Percentiles rank a stretch among this genome's conserved stretches.
These are phyloP conservation scores for Pythium rishiriense DNA, from an alignment of 352 stramenopile species.

Conservation along the genomic window DNA sequence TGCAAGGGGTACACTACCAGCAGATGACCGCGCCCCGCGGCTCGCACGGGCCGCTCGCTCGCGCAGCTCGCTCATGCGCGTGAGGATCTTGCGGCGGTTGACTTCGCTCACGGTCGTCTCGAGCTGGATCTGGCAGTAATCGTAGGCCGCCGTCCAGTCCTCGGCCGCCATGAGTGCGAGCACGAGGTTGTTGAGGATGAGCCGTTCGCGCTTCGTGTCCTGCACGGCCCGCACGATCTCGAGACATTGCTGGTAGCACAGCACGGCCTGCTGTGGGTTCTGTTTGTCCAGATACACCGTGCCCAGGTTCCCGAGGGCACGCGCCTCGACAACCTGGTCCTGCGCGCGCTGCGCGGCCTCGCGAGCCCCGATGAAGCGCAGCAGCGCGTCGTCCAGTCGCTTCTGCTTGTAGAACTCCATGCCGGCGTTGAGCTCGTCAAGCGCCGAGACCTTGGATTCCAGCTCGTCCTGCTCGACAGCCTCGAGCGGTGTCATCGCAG, in stretches of 20 bases:
- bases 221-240: constrained; percentile 71
- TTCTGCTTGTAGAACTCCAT: constrained; percentile 82
- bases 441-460: constrained; percentile 35
- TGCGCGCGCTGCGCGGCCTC: constrained; percentile 45
- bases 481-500: neutral
- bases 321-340: constrained; percentile 68
- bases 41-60: constrained; percentile 40
- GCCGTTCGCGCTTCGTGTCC: constrained; percentile 76
- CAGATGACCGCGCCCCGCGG: neutral
- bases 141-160: constrained; percentile 54
- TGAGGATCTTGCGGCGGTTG: constrained; percentile 80
- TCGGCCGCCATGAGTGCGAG: constrained; percentile 69
- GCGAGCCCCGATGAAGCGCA: constrained; percentile 64
- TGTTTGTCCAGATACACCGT: constrained; percentile 78
- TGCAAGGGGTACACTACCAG: no score
- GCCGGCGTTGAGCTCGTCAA: constrained; percentile 71
- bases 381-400: constrained; percentile 55
- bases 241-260: constrained; percentile 77
- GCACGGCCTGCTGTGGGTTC: constrained; percentile 64
- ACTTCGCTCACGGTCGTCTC: constrained; percentile 66
- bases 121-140: constrained; percentile 69
- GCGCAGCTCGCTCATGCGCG: constrained; percentile 69
- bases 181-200: constrained; percentile 85
- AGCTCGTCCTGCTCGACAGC: neutral
- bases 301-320: constrained; percentile 73